phyloP scores from a whole-genome alignment of 352 stramenopile species.

The Pythium folliculosum region DNA sequence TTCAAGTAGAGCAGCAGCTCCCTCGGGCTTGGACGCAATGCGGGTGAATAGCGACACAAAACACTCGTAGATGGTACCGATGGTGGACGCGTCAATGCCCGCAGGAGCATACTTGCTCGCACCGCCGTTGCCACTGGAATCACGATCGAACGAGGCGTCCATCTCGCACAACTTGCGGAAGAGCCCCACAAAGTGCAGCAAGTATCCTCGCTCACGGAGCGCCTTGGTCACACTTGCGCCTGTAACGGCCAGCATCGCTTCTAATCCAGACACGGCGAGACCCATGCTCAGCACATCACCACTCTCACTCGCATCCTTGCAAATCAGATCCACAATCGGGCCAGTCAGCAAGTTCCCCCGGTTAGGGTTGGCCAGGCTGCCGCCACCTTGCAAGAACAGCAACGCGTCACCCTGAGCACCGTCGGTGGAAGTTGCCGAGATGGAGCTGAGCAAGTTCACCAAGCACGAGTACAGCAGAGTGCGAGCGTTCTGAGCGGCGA shows the following conservation, averaged over 20 bases:
- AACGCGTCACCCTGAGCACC: not conserved
- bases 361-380: slow-evolving; percentile 25
- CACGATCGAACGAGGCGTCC: slow-evolving; percentile 59
- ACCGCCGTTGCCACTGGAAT: slow-evolving; percentile 32
- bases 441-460: slow-evolving; percentile 55
- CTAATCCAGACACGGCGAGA: slow-evolving; percentile 69
- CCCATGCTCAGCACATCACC: slow-evolving; percentile 82
- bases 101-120: slow-evolving; percentile 44
- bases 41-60: slow-evolving; percentile 81
- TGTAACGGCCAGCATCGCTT: slow-evolving; percentile 65
- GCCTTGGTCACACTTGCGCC: slow-evolving; percentile 47
- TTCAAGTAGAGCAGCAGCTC: slow-evolving; percentile 69
- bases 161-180: slow-evolving; percentile 76
- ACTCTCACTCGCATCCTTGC: slow-evolving; percentile 74
- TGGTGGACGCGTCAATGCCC: slow-evolving; percentile 64
- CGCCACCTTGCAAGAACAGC: slow-evolving; percentile 12
- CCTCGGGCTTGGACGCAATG: slow-evolving; percentile 60
- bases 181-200: slow-evolving; percentile 81
- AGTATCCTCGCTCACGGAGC: slow-evolving; percentile 74
- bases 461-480: slow-evolving; percentile 80
- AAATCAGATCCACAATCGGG: slow-evolving; percentile 71
- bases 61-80: slow-evolving; percentile 82
- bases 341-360: slow-evolving; percentile 40
- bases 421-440: slow-evolving; percentile 11
- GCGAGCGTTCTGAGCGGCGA: slow-evolving; percentile 71